phyloP scores from a whole-genome alignment of 1,284 basidiomycete genomes.

The Meira miltonrushii region DNA sequence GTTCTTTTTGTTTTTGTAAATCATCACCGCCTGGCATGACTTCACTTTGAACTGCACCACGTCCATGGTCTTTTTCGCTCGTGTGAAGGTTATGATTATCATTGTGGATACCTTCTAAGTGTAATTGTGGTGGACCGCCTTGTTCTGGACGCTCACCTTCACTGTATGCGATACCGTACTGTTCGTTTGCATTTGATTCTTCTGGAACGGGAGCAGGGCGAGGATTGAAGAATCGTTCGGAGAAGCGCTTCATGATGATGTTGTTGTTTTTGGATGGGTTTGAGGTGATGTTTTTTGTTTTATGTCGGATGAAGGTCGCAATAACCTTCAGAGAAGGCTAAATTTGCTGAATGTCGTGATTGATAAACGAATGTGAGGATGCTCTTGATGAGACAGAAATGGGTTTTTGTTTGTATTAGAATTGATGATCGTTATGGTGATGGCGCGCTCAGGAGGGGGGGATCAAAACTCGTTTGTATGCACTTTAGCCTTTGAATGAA shows the following conservation, averaged over 20 bases:
- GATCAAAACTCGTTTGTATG: no score
- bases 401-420: no score
- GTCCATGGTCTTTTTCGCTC: not conserved
- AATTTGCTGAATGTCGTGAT: not conserved
- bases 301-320: not conserved
- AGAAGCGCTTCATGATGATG: slow-evolving; percentile 3
- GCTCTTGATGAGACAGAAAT: not conserved
- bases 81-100: not conserved
- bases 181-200: not conserved
- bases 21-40: not conserved
- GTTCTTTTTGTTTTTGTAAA: not conserved
- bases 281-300: not conserved
- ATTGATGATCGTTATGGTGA: no score
- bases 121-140: not conserved
- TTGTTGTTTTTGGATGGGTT: not conserved
- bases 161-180: not conserved
- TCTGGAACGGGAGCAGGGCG: not conserved
- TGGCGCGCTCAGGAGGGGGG: not conserved
- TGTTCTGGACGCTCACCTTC: slow-evolving; percentile 2
- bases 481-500: no score
- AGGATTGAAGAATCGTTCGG: not conserved
- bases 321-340: not conserved
- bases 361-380: not conserved
- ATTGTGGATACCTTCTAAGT: not conserved
- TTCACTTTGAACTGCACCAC: not conserved